Percentiles rank a stretch among this genome's conserved stretches.
Conservation (phyloP, 2,329 filamentous ascomycete species). For the Neonectria punicea region DNA sequence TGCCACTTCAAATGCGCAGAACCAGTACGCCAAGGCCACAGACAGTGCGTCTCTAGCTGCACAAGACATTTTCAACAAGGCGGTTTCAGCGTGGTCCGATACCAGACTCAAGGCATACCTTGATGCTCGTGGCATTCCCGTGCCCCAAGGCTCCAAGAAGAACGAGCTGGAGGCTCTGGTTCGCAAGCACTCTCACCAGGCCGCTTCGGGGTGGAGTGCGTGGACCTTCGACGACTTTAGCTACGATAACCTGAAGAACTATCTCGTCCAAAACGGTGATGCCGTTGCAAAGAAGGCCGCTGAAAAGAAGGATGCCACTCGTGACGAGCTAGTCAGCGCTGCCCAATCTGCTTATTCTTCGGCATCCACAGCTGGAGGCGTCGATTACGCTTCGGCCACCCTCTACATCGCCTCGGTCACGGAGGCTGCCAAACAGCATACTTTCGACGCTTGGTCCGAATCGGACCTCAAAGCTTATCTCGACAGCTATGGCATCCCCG, state of each 20-base stretch:
- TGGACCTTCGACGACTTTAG: conserved; percentile 87
- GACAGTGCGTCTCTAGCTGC: conserved; percentile 71
- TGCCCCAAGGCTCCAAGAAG: conserved; percentile 76
- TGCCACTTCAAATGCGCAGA: conserved; percentile 79
- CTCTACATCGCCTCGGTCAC: conserved; percentile 76
- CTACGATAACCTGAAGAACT: conserved; percentile 73
- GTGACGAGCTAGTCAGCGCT: conserved; percentile 77
- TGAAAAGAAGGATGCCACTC: conserved; percentile 71
- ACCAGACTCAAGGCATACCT: conserved; percentile 82
- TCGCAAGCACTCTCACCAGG: conserved; percentile 78
- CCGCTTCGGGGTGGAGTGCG: conserved; percentile 71
- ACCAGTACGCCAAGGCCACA: conserved; percentile 81
- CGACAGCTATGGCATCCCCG: conserved; percentile 78
- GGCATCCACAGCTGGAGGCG: conserved; percentile 68
- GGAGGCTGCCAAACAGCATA: conserved; percentile 69
- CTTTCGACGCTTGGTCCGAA: conserved; percentile 79
- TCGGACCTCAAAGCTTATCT: conserved; percentile 82
- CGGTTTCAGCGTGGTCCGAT: conserved; percentile 74
- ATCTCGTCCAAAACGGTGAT: conserved; percentile 63
- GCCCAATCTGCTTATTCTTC: conserved; percentile 70
- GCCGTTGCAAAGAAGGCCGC: conserved; percentile 67
- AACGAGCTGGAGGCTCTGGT: conserved; percentile 80
- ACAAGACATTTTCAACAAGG: conserved; percentile 74
- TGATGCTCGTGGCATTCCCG: conserved; percentile 79
- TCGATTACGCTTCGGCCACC: conserved; percentile 73